Percentiles rank a stretch among this genome's conserved stretches.
phyloP scores from a whole-genome alignment of 495 filamentous ascomycete genomes.

The Coniosporium apollinis region DNA sequence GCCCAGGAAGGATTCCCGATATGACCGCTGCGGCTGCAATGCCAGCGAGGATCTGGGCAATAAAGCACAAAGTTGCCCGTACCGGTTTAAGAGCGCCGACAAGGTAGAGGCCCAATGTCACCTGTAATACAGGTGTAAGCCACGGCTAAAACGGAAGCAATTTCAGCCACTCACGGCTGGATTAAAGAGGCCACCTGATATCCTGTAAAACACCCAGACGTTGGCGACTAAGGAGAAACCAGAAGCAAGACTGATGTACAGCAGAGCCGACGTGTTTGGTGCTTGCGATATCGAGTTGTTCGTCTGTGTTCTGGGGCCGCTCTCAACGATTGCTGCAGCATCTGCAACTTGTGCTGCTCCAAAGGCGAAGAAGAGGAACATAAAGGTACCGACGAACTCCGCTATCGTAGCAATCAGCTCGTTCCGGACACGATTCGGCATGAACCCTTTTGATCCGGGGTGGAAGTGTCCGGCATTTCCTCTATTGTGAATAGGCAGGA shows the following conservation, averaged over 20 bases:
- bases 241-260: conserved; percentile 58
- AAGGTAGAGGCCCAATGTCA: conserved; percentile 40
- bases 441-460: neutral
- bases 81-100: conserved; percentile 37
- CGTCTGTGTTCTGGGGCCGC: conserved; percentile 13
- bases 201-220: conserved; percentile 72
- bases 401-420: neutral
- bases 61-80: conserved; percentile 33
- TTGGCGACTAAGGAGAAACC: conserved; percentile 64
- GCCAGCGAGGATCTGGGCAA: conserved; percentile 38
- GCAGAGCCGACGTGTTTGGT: conserved; percentile 23
- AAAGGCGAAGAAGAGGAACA: conserved; percentile 2
- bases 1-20: conserved; percentile 42
- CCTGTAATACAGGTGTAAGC: conserved; percentile 19
- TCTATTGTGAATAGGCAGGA: neutral
- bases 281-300: conserved; percentile 5
- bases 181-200: conserved; percentile 69
- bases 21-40: conserved; percentile 48
- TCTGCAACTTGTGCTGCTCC: conserved; percentile 56
- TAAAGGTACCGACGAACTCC: conserved; percentile 1
- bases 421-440: conserved; percentile 1
- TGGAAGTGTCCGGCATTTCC: neutral
- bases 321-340: conserved; percentile 22
- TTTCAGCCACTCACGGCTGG: conserved; percentile 38
- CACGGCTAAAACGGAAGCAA: conserved; percentile 2